Percentiles rank a stretch among this genome's conserved stretches.
These are phyloP conservation scores for Mycosphaerella sp. DNA, from an alignment of 2,329 filamentous ascomycete species.

Conservation along the genomic window DNA sequence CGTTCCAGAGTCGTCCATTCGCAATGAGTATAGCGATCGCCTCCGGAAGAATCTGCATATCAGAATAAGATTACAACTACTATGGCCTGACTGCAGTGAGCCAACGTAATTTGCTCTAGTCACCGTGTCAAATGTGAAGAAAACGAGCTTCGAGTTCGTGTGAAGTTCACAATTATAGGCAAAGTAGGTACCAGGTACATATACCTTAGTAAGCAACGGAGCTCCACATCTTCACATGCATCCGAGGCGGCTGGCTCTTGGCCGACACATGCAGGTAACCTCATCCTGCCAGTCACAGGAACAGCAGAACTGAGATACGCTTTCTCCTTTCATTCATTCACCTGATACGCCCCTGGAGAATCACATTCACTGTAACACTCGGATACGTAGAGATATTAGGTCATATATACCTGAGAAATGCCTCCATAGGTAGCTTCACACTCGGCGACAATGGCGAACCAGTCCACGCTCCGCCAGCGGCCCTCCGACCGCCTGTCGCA, in stretches of 20 bases:
- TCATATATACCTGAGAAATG: neutral
- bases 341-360: neutral
- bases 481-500: slow-evolving; percentile 30
- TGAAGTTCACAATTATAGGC: too few species aligned
- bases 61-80: too few species aligned
- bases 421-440: neutral
- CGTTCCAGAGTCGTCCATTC: neutral
- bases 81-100: too few species aligned
- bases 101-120: too few species aligned
- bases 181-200: too few species aligned
- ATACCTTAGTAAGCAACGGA: too few species aligned
- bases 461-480: slow-evolving; percentile 64
- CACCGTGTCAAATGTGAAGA: too few species aligned
- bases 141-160: too few species aligned
- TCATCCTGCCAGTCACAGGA: neutral
- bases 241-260: neutral
- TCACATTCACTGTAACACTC: too few species aligned
- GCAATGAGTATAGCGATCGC: neutral
- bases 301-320: neutral
- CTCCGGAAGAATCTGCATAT: too few species aligned
- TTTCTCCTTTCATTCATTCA: neutral
- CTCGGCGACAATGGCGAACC: slow-evolving; percentile 61
- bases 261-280: neutral
- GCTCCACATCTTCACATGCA: slow-evolving; percentile 1
- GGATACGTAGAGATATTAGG: neutral